Base-by-base conservation (phyloP, 306 rosid species). In the Cucumis hystrix region DNA sequence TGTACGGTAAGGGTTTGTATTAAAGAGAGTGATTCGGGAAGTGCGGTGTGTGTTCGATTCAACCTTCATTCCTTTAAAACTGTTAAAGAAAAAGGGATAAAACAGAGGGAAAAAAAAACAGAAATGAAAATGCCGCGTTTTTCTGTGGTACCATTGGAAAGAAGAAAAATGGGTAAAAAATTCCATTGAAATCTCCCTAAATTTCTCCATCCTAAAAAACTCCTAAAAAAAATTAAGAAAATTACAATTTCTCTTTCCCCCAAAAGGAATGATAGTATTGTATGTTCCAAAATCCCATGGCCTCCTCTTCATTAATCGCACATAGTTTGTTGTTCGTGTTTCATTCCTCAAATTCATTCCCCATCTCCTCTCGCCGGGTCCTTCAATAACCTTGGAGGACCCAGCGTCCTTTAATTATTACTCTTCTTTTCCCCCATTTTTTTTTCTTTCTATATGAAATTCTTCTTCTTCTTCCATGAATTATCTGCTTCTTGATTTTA, bases 351-450 rank as follows among this genome's bases (percentile, higher is more conserved):
- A 49, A 78, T 77, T 79, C 54, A 72, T 43, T 56, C 81, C 72
- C 35, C 73, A 74, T 25, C 75, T 82, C 81, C 78, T 49, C 80
- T 58, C 35, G 80, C 82, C 85, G 96, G 98, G 93, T 88, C 98
- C 96, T 93, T 91, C 96, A 82, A 83, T 78, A 68, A 58, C 41
- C 66, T 81, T 83, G 93, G 84, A 64, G 98, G 96, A 83, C 89
- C 96, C 94, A 65, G 81, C 84, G 60, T 77, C 30, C 54, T 55
- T n/a, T 15, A n/a, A 4, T 74, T 39, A 4, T 7, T 3, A 0
- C 2, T 2, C 59, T 17, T 17, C 87, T 33, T 33, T 33, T 33
- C 57, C n/a, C 57, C 96, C 94, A 74, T 43, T 12, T 49, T 33
- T 4, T 33, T 33, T 33, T 33, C 37, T 33, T 33, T 33, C 37